Evolutionary conservation across 2,329 filamentous ascomycete species (phyloP).

Genomic region (Colletotrichum scovillei): DNA sequence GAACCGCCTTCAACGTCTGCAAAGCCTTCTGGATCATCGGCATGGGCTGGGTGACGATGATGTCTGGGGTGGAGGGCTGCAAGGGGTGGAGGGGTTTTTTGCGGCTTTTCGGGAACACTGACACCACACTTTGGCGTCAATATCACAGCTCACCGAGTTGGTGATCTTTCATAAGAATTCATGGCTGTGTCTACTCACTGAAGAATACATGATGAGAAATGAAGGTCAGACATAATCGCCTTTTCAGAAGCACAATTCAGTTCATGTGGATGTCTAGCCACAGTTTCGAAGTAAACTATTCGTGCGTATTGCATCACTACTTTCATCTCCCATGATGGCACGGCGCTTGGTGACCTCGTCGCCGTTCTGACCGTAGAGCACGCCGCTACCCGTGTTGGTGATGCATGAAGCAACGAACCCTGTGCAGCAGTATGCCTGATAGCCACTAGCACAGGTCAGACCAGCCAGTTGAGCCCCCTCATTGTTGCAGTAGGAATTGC

Average conservation of each 20-base stretch:
- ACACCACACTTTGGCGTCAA: not conserved
- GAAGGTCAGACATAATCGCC: not conserved
- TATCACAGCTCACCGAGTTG: not conserved
- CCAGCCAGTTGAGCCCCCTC: not conserved
- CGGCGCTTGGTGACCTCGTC: not conserved
- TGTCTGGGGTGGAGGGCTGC: too few relatives aligned
- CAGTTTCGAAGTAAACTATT: too few relatives aligned
- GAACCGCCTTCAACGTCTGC: constrained; percentile 31
- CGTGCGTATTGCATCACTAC: too few relatives aligned
- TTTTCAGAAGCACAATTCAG: too few relatives aligned
- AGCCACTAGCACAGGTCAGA: not conserved
- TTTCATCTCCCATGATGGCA: not conserved
- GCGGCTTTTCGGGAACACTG: not conserved
- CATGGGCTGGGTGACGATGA: not conserved
- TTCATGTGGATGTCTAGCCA: too few relatives aligned
- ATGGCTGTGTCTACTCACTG: too few relatives aligned
- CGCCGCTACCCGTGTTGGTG: not conserved
- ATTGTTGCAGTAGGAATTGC: not conserved
- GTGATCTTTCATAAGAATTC: too few relatives aligned
- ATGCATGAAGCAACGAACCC: not conserved
- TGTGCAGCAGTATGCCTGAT: not conserved
- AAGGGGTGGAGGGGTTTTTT: not conserved
- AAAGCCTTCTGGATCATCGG: not conserved
- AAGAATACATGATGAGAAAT: not conserved
- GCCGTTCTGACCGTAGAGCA: not conserved